phyloP scores from a whole-genome alignment of 176 grass and related monocot genomes.

The Triticum aestivum region DNA sequence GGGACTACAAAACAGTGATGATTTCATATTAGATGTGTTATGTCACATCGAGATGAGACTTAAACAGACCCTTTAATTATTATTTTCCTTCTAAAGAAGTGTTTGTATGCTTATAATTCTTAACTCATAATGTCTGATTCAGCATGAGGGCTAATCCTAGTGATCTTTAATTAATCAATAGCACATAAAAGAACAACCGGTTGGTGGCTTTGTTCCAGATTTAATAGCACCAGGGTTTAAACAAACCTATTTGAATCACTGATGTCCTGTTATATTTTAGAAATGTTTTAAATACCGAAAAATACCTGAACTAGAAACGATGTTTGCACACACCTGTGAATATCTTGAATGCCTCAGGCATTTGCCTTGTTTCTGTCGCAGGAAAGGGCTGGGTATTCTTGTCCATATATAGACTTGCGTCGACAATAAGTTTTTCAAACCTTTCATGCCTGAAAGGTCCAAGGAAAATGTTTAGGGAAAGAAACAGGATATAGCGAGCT shows the following conservation, averaged over 20 bases:
- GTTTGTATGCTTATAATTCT: not conserved
- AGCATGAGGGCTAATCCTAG: not conserved
- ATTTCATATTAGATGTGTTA: too few relatives aligned
- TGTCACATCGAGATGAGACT: too few relatives aligned
- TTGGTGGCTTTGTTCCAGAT: not conserved
- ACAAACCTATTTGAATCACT: not conserved
- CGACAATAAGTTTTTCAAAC: slow-evolving; percentile 73
- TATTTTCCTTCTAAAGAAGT: not conserved
- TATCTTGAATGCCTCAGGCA: slow-evolving; percentile 78
- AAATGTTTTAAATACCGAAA: not conserved
- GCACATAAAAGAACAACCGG: not conserved
- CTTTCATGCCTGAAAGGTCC: slow-evolving; percentile 47
- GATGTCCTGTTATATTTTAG: not conserved
- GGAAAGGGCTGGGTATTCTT: slow-evolving; percentile 33
- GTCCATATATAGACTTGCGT: slow-evolving; percentile 60
- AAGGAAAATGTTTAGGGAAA: not conserved
- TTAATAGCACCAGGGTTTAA: not conserved
- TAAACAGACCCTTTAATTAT: too few relatives aligned
- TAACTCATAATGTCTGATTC: not conserved
- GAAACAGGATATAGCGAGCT: not conserved
- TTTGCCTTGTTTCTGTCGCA: slow-evolving; percentile 45
- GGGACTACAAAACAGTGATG: too few relatives aligned
- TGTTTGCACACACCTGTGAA: slow-evolving; percentile 59
- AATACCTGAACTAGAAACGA: not conserved
- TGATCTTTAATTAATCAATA: not conserved